A percentile compares a stretch with the other conserved stretches of the same genome.
These are phyloP conservation scores for Inonotus hispidus DNA, from an alignment of 1,284 basidiomycete genomes.

Conservation along the genomic window DNA sequence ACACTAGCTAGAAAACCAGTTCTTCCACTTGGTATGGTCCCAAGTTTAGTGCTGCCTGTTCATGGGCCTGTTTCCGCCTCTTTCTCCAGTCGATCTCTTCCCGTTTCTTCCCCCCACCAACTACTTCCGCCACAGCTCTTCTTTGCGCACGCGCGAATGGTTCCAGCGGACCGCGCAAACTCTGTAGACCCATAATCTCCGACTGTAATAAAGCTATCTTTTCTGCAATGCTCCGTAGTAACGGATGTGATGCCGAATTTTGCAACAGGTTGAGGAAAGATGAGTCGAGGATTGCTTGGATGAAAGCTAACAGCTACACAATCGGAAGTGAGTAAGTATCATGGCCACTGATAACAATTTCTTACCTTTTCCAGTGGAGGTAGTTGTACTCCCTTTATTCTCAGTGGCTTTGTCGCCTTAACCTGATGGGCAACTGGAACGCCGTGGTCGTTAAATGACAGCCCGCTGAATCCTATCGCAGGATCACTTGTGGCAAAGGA, in stretches of 20 bases:
- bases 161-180: constrained; percentile 54
- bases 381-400: constrained; percentile 24
- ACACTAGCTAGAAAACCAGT: constrained; percentile 41
- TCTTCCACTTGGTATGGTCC: constrained; percentile 70
- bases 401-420: constrained; percentile 6
- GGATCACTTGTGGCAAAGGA: constrained; percentile 38
- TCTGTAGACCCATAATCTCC: constrained; percentile 43
- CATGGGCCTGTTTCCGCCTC: constrained; percentile 45
- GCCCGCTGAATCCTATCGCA: constrained; percentile 33
- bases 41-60: constrained; percentile 47
- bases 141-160: constrained; percentile 51
- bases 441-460: constrained; percentile 28
- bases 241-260: constrained; percentile 46
- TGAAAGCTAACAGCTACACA: constrained; percentile 48
- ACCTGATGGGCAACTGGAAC: constrained; percentile 19
- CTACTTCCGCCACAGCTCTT: constrained; percentile 33
- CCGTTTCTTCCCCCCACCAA: constrained; percentile 31
- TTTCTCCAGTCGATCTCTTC: constrained; percentile 49
- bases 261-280: constrained; percentile 61
- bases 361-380: constrained; percentile 51
- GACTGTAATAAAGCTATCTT: constrained; percentile 50
- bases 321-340: background rate
- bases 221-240: constrained; percentile 43
- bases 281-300: constrained; percentile 61
- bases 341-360: constrained; percentile 7